These are phyloP conservation scores for Phoma sp. DNA, from an alignment of 2,329 filamentous ascomycete genomes.

Conservation along the genomic window DNA sequence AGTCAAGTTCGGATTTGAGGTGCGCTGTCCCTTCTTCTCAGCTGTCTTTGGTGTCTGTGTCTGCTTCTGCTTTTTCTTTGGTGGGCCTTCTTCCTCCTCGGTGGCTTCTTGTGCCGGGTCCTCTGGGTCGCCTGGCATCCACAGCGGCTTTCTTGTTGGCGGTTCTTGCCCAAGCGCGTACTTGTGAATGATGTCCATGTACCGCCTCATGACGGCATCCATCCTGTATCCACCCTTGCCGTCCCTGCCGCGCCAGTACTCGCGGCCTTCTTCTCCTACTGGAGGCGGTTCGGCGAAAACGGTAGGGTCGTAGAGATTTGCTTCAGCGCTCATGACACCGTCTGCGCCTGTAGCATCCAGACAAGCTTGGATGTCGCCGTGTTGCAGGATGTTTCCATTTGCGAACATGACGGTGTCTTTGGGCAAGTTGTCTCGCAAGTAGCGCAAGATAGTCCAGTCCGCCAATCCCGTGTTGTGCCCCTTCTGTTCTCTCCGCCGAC, in stretches of 20 bases:
- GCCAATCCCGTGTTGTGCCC: conserved; percentile 93
- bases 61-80: conserved; percentile 46
- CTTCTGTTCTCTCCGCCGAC: conserved; percentile 87
- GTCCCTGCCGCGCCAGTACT: conserved; percentile 84
- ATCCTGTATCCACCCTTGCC: conserved; percentile 86
- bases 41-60: conserved; percentile 48
- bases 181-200: conserved; percentile 86
- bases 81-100: conserved; percentile 39
- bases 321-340: conserved; percentile 94
- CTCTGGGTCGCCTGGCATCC: conserved; percentile 64
- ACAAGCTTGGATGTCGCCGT: conserved; percentile 78
- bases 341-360: conserved; percentile 86
- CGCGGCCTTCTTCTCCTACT: conserved; percentile 67
- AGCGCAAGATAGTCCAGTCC: conserved; percentile 86
- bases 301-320: conserved; percentile 88
- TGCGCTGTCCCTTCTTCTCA: conserved; percentile 55
- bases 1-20: conserved; percentile 70
- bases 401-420: conserved; percentile 92
- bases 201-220: conserved; percentile 85
- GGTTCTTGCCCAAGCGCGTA: conserved; percentile 72
- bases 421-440: conserved; percentile 81
- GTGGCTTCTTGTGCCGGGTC: conserved; percentile 29
- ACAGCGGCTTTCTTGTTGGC: conserved; percentile 74
- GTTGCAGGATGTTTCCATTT: conserved; percentile 90
- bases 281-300: conserved; percentile 78